These are phyloP conservation scores for Sanghuangporus baumii DNA, from an alignment of 1,284 basidiomycete genomes.

Conservation along the genomic window DNA sequence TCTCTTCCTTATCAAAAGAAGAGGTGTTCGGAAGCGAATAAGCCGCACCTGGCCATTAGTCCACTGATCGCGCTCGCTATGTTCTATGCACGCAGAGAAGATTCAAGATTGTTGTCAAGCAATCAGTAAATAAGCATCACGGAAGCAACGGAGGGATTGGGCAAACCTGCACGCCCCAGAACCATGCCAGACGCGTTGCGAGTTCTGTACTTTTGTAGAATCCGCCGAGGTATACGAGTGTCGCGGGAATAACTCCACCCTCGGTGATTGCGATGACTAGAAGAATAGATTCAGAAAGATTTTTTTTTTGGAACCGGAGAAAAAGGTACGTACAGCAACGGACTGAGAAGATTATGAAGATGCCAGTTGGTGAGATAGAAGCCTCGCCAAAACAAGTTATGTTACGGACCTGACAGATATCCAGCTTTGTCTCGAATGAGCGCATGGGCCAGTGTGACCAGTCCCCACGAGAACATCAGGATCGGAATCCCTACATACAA, in stretches of 20 bases:
- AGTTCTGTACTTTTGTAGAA: slow-evolving; percentile 36
- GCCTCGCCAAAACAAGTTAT: neutral
- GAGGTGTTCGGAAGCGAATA: neutral
- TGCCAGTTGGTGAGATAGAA: neutral
- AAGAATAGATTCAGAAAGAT: neutral
- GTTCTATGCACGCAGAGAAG: slow-evolving; percentile 15
- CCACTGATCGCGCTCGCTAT: slow-evolving; percentile 35
- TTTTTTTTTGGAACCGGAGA: neutral
- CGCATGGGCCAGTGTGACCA: slow-evolving; percentile 33
- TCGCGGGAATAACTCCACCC: slow-evolving; percentile 35
- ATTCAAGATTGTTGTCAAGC: neutral
- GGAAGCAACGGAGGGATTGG: neutral
- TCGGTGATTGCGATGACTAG: slow-evolving; percentile 34
- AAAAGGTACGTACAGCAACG: slow-evolving; percentile 26
- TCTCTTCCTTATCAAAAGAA: neutral
- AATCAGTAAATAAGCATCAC: neutral
- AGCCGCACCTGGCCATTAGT: slow-evolving; percentile 27
- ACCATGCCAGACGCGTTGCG: slow-evolving; percentile 34
- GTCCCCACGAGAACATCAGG: slow-evolving; percentile 35
- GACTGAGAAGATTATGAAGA: slow-evolving; percentile 19
- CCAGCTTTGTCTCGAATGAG: slow-evolving; percentile 31
- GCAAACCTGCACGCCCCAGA: slow-evolving; percentile 31
- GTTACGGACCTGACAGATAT: slow-evolving; percentile 28
- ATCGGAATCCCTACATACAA: slow-evolving; percentile 31
- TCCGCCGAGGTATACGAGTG: slow-evolving; percentile 34